Evolutionary conservation across 768 basidiomycete genomes (phyloP).

Genomic region (Chalciporus chontae): DNA sequence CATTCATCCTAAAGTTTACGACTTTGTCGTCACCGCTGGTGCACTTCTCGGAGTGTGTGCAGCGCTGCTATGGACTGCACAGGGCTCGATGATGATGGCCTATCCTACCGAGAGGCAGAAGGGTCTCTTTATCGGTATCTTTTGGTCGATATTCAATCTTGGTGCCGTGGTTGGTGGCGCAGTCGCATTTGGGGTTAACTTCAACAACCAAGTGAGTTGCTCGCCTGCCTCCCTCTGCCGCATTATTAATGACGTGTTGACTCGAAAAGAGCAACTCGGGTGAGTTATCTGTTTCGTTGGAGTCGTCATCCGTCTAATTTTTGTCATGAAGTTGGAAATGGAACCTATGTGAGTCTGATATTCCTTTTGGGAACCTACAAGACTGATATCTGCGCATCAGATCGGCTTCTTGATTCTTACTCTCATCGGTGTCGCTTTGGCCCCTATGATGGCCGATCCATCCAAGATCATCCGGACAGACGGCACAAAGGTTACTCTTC

Average conservation of each 20-base stretch:
- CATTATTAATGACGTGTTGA: background rate
- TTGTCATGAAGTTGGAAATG: slow-evolving; percentile 51
- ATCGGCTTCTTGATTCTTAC: slow-evolving; percentile 76
- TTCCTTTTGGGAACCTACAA: background rate
- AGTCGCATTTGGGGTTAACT: slow-evolving; percentile 71
- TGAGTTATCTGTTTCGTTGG: slow-evolving; percentile 11
- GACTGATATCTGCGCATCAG: slow-evolving; percentile 33
- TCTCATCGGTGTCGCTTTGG: slow-evolving; percentile 61
- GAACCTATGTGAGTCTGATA: slow-evolving; percentile 60
- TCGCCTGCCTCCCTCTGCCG: background rate
- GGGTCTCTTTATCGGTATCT: slow-evolving; percentile 71
- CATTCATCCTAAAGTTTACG: slow-evolving; percentile 57
- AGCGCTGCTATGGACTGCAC: slow-evolving; percentile 75
- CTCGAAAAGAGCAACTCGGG: slow-evolving; percentile 26
- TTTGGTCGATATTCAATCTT: slow-evolving; percentile 83
- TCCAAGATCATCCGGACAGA: slow-evolving; percentile 70
- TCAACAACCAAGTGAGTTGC: slow-evolving; percentile 51
- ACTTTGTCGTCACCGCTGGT: slow-evolving; percentile 69
- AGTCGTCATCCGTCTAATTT: slow-evolving; percentile 1
- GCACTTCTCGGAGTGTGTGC: slow-evolving; percentile 73
- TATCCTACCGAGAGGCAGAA: slow-evolving; percentile 81
- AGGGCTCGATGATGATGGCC: slow-evolving; percentile 81
- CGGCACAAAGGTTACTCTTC: slow-evolving; percentile 61
- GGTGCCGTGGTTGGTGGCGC: slow-evolving; percentile 77
- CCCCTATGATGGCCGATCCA: slow-evolving; percentile 70